Percentiles rank a stretch among this genome's conserved stretches.
phyloP scores from a whole-genome alignment of 371 early-diverging fungal species.

The Zychaea mexicana region DNA sequence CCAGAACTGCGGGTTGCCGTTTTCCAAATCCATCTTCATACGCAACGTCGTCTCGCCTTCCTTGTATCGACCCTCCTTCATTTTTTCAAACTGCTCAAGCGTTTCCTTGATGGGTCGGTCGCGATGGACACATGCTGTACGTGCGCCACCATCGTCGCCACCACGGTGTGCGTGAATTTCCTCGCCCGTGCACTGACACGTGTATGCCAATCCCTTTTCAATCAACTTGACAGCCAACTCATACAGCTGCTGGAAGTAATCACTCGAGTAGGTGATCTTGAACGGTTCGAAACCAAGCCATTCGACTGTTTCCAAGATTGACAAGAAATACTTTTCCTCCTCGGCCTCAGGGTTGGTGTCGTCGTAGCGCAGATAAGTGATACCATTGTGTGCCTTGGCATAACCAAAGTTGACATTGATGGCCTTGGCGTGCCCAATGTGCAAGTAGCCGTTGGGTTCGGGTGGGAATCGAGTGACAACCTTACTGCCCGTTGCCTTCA shows the following conservation, averaged over 20 bases:
- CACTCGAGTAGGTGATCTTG: slow-evolving; percentile 95
- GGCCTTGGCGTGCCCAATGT: slow-evolving; percentile 99
- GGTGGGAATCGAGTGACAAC: slow-evolving; percentile 99
- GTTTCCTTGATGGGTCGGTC: slow-evolving; percentile 94
- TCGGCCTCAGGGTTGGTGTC: slow-evolving; percentile 99
- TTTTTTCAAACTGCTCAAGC: slow-evolving; percentile 92
- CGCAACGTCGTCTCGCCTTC: slow-evolving; percentile 95
- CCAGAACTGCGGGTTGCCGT: slow-evolving; percentile 99
- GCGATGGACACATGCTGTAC: slow-evolving; percentile 92
- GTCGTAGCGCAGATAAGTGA: slow-evolving; percentile 97
- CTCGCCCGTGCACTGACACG: slow-evolving; percentile 96
- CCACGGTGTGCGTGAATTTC: slow-evolving; percentile 94
- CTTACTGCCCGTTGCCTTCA: slow-evolving; percentile 92
- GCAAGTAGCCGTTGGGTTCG: slow-evolving; percentile 98
- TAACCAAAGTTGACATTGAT: slow-evolving; percentile 99
- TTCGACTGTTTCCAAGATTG: slow-evolving; percentile 94
- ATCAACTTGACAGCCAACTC: slow-evolving; percentile 93
- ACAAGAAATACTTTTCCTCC: slow-evolving; percentile 93
- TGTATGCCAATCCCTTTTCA: slow-evolving; percentile 94
- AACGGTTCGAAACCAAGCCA: slow-evolving; percentile 99
- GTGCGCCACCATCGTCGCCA: slow-evolving; percentile 85
- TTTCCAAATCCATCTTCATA: slow-evolving; percentile 98
- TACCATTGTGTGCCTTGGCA: slow-evolving; percentile 92
- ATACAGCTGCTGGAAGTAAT: slow-evolving; percentile 95
- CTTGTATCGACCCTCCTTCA: slow-evolving; percentile 96